Evolutionary conservation across 768 basidiomycete genomes (phyloP), one percentile per base, ranked within the genome.

Genomic region (Amanita rubescens): DNA sequence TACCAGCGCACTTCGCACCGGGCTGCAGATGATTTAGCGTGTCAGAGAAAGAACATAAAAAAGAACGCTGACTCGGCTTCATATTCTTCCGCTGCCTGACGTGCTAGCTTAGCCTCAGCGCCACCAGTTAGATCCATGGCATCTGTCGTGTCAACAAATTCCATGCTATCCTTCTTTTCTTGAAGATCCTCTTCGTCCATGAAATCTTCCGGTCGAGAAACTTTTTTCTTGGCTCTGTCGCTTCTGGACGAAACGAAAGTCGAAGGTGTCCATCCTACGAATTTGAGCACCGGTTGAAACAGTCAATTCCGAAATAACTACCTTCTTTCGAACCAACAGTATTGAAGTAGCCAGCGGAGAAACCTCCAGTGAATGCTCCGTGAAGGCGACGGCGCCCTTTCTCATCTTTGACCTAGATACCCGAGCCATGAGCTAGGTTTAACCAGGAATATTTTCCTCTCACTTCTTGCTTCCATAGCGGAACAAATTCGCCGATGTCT

Each of bases 171-270:
- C 32, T 77, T 80, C 55, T 88, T 67, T 57, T 91, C 91, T 42
- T 88, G 83, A 14, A 97, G 72, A 66, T 98, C 96, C 69, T 99
- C 96, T 39, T 97, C 96, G 70, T 99, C 96, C 96, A 99, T 98
- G 65, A 91, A 98, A 65, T 96, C 93, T 68, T 95, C 91, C 0
- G 92, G 86, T 30, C 77, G 76, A n/a, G 76, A 69, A 2, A 68
- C 70, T 60, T 79, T 75, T 59, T 78, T 68, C 65, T 85, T 85
- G 43, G 81, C 81, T 45, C 94, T 81, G 41, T 90, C 87, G 25
- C 65, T 68, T 30, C 94, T 80, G 6, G 94, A 96, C 0, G 95
- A 97, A 12, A 90, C 84, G 67, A 98, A 99, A 2, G 90, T 90
- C 32, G 87, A 79, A 0, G 96, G 96, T 7, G 91, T 67, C 94